Evolutionary conservation across 2,329 filamentous ascomycete genomes (phyloP).

Genomic region (Eutypa lata): DNA sequence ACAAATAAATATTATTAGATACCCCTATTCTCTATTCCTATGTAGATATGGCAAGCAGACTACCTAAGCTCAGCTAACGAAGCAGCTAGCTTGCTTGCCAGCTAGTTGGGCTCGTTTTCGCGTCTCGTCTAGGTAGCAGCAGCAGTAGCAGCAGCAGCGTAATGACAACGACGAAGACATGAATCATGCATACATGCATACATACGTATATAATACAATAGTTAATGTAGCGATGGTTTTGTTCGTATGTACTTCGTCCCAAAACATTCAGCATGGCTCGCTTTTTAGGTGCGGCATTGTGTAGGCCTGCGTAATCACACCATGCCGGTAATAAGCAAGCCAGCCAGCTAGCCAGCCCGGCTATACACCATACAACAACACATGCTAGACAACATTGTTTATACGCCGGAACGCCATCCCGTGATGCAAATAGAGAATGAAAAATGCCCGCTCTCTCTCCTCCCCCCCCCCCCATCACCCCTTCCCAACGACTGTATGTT

Average conservation of each 20-base stretch:
- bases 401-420: neutral
- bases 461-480: neutral
- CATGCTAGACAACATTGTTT: too few relatives aligned
- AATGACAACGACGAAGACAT: conserved; percentile 17
- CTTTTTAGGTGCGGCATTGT: too few relatives aligned
- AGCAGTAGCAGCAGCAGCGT: conserved; percentile 6
- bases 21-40: conserved; percentile 16
- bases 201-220: conserved; percentile 10
- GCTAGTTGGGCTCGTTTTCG: too few relatives aligned
- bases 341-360: too few relatives aligned
- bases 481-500: conserved; percentile 1
- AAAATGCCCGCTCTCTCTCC: neutral
- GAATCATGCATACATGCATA: conserved; percentile 29
- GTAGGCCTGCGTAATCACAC: too few relatives aligned
- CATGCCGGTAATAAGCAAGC: too few relatives aligned
- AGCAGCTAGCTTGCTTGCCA: too few relatives aligned
- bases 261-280: neutral
- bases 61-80: too few relatives aligned
- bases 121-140: too few relatives aligned
- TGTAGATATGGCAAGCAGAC: conserved; percentile 6
- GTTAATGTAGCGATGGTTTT: conserved; percentile 9
- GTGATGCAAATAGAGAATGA: neutral
- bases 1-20: conserved; percentile 11
- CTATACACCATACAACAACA: too few relatives aligned
- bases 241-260: conserved; percentile 5